A percentile compares a stretch with the other conserved stretches of the same genome.
phyloP scores from a whole-genome alignment of 2,329 filamentous ascomycete species.

The Xylariaceae sp. region DNA sequence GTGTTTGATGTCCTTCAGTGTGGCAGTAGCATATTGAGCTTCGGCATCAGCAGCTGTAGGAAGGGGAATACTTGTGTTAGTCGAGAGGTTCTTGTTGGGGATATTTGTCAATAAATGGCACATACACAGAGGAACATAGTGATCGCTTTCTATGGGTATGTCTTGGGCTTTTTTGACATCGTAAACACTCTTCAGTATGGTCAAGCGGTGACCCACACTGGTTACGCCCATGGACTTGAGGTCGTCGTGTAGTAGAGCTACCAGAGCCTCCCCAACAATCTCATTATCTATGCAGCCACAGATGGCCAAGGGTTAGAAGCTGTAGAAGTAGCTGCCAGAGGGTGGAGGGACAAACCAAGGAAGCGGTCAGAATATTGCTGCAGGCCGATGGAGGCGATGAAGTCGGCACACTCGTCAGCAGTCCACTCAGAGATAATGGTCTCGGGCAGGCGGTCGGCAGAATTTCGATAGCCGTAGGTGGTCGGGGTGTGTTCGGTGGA shows the following conservation, averaged over 20 bases:
- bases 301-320: constrained; percentile 20
- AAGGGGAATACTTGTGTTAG: constrained; percentile 10
- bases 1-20: constrained; percentile 87
- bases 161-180: constrained; percentile 95
- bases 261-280: constrained; percentile 86
- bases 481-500: constrained; percentile 75
- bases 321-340: constrained; percentile 10
- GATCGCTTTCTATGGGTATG: constrained; percentile 84
- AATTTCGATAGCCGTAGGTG: constrained; percentile 66
- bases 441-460: constrained; percentile 66
- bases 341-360: constrained; percentile 59
- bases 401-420: constrained; percentile 86
- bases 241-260: constrained; percentile 87
- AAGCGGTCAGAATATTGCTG: constrained; percentile 81
- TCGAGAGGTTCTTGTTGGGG: not conserved
- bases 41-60: constrained; percentile 80
- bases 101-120: constrained; percentile 18
- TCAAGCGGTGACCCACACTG: constrained; percentile 91
- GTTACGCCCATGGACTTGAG: constrained; percentile 91
- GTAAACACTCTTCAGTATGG: constrained; percentile 93
- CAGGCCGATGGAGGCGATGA: constrained; percentile 75
- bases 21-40: constrained; percentile 80
- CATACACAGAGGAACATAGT: constrained; percentile 91
- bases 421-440: constrained; percentile 79
- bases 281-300: constrained; percentile 68